phyloP scores from a whole-genome alignment of 352 stramenopile species.

The Sclerospora graminicola region DNA sequence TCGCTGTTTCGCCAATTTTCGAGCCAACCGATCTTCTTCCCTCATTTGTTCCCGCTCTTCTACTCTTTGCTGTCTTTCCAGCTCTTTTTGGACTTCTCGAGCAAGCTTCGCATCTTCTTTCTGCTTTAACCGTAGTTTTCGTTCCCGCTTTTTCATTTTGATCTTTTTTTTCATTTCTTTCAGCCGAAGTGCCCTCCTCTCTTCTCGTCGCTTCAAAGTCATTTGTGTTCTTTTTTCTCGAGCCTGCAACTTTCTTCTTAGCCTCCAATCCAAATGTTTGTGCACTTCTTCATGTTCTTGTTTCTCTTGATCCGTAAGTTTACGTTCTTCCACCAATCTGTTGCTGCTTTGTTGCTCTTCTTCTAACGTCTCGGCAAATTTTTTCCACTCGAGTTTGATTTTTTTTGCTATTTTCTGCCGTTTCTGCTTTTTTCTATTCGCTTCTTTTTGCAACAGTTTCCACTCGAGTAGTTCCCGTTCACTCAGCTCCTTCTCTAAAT shows the following conservation, averaged over 20 bases:
- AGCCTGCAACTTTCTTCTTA: constrained; percentile 9
- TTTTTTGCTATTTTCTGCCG: no score
- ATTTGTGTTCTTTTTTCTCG: constrained; percentile 1
- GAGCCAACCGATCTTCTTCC: constrained; percentile 4
- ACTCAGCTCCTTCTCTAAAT: constrained; percentile 1
- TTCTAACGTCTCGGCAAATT: not conserved
- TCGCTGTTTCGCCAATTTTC: not conserved
- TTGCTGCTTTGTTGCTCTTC: constrained; percentile 1
- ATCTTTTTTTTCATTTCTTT: constrained; percentile 2
- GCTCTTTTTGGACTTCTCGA: not conserved
- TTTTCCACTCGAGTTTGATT: not conserved
- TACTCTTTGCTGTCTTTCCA: constrained; percentile 6
- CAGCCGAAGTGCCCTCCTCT: constrained; percentile 4
- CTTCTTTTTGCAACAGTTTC: constrained; percentile 2
- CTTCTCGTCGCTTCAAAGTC: constrained; percentile 2
- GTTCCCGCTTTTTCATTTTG: not conserved
- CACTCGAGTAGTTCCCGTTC: not conserved
- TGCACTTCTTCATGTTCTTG: not conserved
- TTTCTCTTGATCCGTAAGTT: not conserved
- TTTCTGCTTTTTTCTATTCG: constrained; percentile 3
- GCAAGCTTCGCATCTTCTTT: constrained; percentile 1
- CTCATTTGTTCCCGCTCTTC: constrained; percentile 9
- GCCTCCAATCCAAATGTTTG: constrained; percentile 10
- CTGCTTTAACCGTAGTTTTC: not conserved
- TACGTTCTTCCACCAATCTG: no score